Evolutionary conservation across 2,329 filamentous ascomycete genomes (phyloP), one percentile per base, ranked within the genome.

Genomic region (Fusarium virguliforme): DNA sequence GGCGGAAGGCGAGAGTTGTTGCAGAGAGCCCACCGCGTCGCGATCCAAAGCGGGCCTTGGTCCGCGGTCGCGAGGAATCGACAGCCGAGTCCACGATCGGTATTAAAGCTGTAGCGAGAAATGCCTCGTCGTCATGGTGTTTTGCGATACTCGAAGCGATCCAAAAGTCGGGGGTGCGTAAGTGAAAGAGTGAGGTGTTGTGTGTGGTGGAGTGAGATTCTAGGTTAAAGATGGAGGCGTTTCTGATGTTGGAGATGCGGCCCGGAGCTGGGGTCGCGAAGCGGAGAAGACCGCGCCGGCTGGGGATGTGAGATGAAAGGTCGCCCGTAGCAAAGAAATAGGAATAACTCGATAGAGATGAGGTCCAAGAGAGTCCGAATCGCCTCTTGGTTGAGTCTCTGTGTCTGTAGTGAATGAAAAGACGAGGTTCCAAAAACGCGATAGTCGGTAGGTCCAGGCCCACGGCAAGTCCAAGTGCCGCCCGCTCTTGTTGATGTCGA

Each of bases 11-110:
- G 63, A 64, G 18, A n/a, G 43, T 26, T 46, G 22, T 46, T 46
- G 38, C 26, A 65, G 64, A 59, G 58, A 58, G 57, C 74, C 70
- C 70, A 67, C 71, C 74, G 74, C 74, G 74, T 76, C 75, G 75
- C 73, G 74, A 63, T 65, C 55, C 48, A 50, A 40, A 63, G 55
- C 50, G 63, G 65, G 26, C 62, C 62, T 15, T 50, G 26, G 43
- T 50, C 43, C 60, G 70, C 70, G 60, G 60, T 72, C 67, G 70
- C 70, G 70, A 61, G 64, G 60, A 67, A 55, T 58, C 70, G 70
- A 73, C 71, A 50, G 53, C 56, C 35, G 37, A 41, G 38, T 60
- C 65, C 34, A 67, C 50, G 26, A 54, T 57, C 43, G 18, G 74
- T 70, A 69, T 56, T 38, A 51, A 46, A 43, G 15, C 37, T 56